Evolutionary conservation across 2,329 filamentous ascomycete species (phyloP).

Genomic region (Penicillium sp.): DNA sequence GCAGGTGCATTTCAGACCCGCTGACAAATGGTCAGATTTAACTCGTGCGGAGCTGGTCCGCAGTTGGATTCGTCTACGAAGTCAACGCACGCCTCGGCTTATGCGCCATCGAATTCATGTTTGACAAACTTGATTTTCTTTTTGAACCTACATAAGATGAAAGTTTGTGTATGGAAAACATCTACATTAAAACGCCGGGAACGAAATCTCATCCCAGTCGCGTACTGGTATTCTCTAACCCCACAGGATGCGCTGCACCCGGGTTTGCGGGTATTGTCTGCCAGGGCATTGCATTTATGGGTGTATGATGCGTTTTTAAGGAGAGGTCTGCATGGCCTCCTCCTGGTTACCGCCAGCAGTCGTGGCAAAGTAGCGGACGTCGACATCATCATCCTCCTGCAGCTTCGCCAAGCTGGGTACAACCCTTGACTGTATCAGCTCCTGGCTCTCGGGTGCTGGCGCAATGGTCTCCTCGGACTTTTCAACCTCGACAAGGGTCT

Average conservation of each 20-base stretch:
- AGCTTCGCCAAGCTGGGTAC: conserved; percentile 91
- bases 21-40: conserved; percentile 21
- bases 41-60: neutral
- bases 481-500: conserved; percentile 81
- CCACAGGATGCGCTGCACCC: conserved; percentile 31
- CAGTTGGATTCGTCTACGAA: neutral
- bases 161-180: conserved; percentile 28
- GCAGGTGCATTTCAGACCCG: neutral
- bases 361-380: conserved; percentile 96
- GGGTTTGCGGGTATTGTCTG: conserved; percentile 15
- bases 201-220: conserved; percentile 36
- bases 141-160: conserved; percentile 23
- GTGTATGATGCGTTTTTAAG: conserved; percentile 27
- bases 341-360: conserved; percentile 68
- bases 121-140: conserved; percentile 20
- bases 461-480: conserved; percentile 63
- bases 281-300: neutral
- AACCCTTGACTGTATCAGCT: conserved; percentile 83
- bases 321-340: conserved; percentile 59
- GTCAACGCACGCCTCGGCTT: neutral
- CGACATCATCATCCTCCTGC: conserved; percentile 95
- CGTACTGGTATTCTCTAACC: conserved; percentile 42
- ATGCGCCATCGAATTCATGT: conserved; percentile 3
- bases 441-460: conserved; percentile 71
- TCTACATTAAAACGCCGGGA: conserved; percentile 41